A percentile compares a stretch with the other conserved stretches of the same genome.
phyloP scores from a whole-genome alignment of 2,329 filamentous ascomycete genomes.

The Penicillium oxalicum region DNA sequence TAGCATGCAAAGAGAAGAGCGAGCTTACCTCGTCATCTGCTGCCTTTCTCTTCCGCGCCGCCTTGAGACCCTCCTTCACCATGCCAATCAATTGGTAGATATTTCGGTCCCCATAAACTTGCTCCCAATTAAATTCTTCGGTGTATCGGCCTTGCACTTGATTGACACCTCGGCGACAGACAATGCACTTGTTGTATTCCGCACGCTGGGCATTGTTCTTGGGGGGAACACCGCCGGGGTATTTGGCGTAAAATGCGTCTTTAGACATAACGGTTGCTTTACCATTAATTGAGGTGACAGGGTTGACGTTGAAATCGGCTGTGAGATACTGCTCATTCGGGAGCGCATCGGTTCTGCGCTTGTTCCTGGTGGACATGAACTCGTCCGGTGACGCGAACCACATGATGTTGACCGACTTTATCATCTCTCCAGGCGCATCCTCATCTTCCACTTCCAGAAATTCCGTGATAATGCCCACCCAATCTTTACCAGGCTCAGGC shows the following conservation, averaged over 20 bases:
- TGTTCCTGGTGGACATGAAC: slow-evolving; percentile 76
- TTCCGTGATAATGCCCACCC: slow-evolving; percentile 82
- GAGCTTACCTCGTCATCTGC: slow-evolving; percentile 34
- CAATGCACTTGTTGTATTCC: slow-evolving; percentile 77
- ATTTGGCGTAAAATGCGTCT: slow-evolving; percentile 59
- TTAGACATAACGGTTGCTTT: slow-evolving; percentile 75
- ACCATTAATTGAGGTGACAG: slow-evolving; percentile 82
- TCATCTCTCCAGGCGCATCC: slow-evolving; percentile 45
- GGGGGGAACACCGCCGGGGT: slow-evolving; percentile 70
- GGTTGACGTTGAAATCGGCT: slow-evolving; percentile 77
- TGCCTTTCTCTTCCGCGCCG: slow-evolving; percentile 53
- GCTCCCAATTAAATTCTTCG: slow-evolving; percentile 86
- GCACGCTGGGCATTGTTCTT: slow-evolving; percentile 54
- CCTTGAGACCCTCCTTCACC: slow-evolving; percentile 60
- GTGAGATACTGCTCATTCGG: slow-evolving; percentile 91
- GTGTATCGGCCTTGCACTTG: slow-evolving; percentile 85
- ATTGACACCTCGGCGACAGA: slow-evolving; percentile 86
- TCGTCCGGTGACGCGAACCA: slow-evolving; percentile 87
- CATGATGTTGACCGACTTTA: slow-evolving; percentile 79
- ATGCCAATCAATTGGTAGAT: slow-evolving; percentile 61
- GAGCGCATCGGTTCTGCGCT: slow-evolving; percentile 74
- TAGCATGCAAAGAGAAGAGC: neutral
- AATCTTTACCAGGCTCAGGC: slow-evolving; percentile 78
- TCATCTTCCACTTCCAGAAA: slow-evolving; percentile 70
- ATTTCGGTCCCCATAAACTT: slow-evolving; percentile 64